Evolutionary conservation across 805 yeast species (phyloP), one percentile per base, ranked within the genome.

Genomic region (Saccharomycopsis selenospora): DNA sequence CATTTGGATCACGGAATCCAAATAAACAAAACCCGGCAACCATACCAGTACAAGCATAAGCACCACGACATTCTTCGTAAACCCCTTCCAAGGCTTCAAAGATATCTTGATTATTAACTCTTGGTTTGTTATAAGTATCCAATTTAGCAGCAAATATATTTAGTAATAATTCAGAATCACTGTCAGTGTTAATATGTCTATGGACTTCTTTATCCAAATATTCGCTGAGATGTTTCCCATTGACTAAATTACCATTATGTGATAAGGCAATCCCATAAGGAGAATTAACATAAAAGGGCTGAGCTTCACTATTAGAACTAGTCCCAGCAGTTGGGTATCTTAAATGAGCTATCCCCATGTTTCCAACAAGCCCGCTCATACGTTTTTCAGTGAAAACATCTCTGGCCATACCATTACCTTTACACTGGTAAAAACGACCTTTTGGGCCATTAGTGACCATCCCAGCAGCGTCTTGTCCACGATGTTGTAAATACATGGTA

Each of bases 391-490:
- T 88, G 77, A 93, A 93, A 29, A 93, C 99, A 62, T 93, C 99
- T 60, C 95, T 77, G 51, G 96, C 98, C 96, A 93, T 87, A 56
- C 99, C 99, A 66, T 89, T 91, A 59, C 99, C 99, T 70, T 93
- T 93, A 67, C 99, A 93, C 69, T 91, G 98, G 69, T 87, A 90
- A 51, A 93, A 76, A 51, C 99, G 76, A 55, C 98, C 99, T 53
- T 91, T 80, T 41, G 84, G 72, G 47, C 96, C 98, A 65, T 96
- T 88, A 5, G 99, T 93, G 22, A 88, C 93, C 48, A 93, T 91
- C 55, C 99, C 99, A n/a, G 97, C 96, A 8, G 99, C 99, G 65
- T 93, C 99, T 70, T 93, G 99, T 42, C 99, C 99, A 62, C 99
- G 78, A 63, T 93, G 99, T 64, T 93, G 99, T 53, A 93, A 71